A percentile compares a stretch with the other conserved stretches of the same genome.
Conservation (phyloP, 768 basidiomycete genomes). For the Cyathus striatus region DNA sequence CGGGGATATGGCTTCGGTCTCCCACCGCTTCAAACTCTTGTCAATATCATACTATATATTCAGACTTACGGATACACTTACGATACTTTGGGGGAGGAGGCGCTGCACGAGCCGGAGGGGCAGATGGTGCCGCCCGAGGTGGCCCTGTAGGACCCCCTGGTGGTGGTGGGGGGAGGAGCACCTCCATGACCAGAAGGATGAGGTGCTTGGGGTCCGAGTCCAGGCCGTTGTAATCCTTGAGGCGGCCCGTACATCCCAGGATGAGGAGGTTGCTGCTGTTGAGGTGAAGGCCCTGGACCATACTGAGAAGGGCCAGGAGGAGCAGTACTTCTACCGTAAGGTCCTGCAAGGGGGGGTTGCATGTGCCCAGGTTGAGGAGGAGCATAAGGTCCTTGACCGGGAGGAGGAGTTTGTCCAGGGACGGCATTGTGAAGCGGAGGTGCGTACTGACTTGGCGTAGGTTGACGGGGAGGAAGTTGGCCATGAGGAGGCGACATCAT, state of each 20-base stretch:
- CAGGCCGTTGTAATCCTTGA: constrained; percentile 22
- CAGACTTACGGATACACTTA: constrained; percentile 13
- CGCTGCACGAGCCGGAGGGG: constrained; percentile 14
- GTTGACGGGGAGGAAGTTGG: constrained; percentile 30
- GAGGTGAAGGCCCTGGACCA: constrained; percentile 9
- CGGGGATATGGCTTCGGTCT: constrained; percentile 89
- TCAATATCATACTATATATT: constrained; percentile 21
- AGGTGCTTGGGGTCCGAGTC: constrained; percentile 17
- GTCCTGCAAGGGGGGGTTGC: constrained; percentile 28
- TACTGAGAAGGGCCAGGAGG: constrained; percentile 23
- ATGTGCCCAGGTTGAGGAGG: constrained; percentile 24
- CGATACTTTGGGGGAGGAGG: constrained; percentile 14
- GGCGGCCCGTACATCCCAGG: constrained; percentile 39
- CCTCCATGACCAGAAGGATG: constrained; percentile 14
- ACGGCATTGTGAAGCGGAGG: constrained; percentile 37
- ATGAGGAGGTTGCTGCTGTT: constrained; percentile 16
- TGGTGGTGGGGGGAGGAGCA: constrained; percentile 16
- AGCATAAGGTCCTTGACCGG: constrained; percentile 31
- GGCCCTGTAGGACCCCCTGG: constrained; percentile 26
- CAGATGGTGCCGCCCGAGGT: constrained; percentile 14
- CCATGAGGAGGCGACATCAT: constrained; percentile 45
- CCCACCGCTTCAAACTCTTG: constrained; percentile 65
- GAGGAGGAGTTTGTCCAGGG: constrained; percentile 38
- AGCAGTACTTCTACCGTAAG: constrained; percentile 12
- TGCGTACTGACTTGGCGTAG: constrained; percentile 46